A percentile compares a stretch with the other conserved stretches of the same genome.
Evolutionary conservation across 2,329 filamentous ascomycete genomes (phyloP).

Genomic region (Calonectria montana): DNA sequence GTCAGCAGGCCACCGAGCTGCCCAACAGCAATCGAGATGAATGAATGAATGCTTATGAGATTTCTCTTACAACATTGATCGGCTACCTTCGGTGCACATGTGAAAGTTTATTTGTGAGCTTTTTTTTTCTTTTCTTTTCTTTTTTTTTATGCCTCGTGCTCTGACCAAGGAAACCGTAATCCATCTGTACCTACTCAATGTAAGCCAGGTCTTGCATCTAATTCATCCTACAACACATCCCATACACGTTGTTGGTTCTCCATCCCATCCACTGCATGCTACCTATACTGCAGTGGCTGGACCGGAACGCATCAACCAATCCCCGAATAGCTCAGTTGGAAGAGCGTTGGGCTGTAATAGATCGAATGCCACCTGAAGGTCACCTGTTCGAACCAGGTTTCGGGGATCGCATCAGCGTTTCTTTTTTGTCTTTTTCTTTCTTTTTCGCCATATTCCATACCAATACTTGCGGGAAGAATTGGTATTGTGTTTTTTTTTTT

Average conservation of each 20-base stretch:
- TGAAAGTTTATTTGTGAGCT: not conserved
- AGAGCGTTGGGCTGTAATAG: conserved; percentile 29
- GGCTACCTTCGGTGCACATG: not conserved
- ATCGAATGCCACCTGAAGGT: conserved; percentile 24
- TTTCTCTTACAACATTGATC: not conserved
- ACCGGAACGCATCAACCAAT: conserved; percentile 14
- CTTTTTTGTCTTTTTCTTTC: not conserved
- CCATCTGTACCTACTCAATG: not conserved
- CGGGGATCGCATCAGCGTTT: conserved; percentile 5
- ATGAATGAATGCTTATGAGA: not conserved
- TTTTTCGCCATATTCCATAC: not conserved
- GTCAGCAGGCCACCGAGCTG: not conserved
- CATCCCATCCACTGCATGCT: not conserved
- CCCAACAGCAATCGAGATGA: not conserved
- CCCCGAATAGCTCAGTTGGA: conserved; percentile 30
- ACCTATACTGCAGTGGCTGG: not conserved
- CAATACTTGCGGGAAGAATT: too few relatives aligned
- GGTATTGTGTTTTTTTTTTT: not conserved
- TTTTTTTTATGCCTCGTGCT: not conserved
- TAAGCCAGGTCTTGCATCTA: not conserved
- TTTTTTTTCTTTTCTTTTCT: not conserved
- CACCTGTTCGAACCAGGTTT: conserved; percentile 30
- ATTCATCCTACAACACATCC: not conserved
- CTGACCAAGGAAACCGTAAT: not conserved
- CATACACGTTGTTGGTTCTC: not conserved